Percentiles rank a stretch among this genome's conserved stretches.
These are phyloP conservation scores for Mercurialis annua DNA, from an alignment of 345 rosid genomes.

Conservation along the genomic window DNA sequence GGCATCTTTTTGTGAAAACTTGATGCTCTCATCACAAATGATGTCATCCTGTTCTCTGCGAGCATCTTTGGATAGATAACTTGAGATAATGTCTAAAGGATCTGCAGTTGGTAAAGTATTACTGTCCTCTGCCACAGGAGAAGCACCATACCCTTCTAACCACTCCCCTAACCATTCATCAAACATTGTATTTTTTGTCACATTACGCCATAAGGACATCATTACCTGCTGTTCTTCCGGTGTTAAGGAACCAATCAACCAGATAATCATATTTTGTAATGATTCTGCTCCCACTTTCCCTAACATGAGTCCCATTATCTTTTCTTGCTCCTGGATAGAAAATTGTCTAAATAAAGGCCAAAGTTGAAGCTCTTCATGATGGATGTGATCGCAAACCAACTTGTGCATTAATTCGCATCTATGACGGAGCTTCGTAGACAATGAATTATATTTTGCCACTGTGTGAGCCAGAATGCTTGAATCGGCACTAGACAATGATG, in stretches of 20 bases:
- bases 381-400: slow-evolving; percentile 62
- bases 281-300: slow-evolving; percentile 71
- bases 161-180: slow-evolving; percentile 80
- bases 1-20: slow-evolving; percentile 15
- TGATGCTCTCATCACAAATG: slow-evolving; percentile 16
- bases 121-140: slow-evolving; percentile 30
- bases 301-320: slow-evolving; percentile 57
- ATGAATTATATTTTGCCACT: slow-evolving; percentile 33
- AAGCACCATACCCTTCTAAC: slow-evolving; percentile 52
- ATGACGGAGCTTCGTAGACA: slow-evolving; percentile 59
- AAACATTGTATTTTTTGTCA: slow-evolving; percentile 76
- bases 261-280: slow-evolving; percentile 70
- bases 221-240: slow-evolving; percentile 51
- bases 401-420: slow-evolving; percentile 58
- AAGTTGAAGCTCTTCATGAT: slow-evolving; percentile 70
- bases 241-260: slow-evolving; percentile 61
- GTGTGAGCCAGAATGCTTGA: slow-evolving; percentile 22
- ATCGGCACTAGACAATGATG: slow-evolving; percentile 27
- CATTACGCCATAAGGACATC: slow-evolving; percentile 59
- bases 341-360: slow-evolving; percentile 63
- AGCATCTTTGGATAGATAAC: slow-evolving; percentile 47
- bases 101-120: slow-evolving; percentile 36
- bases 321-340: slow-evolving; percentile 69
- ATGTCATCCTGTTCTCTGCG: slow-evolving; percentile 27
- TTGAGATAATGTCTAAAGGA: slow-evolving; percentile 58